Percentiles rank a stretch among this genome's conserved stretches.
Evolutionary conservation across 495 filamentous ascomycete genomes (phyloP).

Genomic region (Lophiostoma macrostomum): DNA sequence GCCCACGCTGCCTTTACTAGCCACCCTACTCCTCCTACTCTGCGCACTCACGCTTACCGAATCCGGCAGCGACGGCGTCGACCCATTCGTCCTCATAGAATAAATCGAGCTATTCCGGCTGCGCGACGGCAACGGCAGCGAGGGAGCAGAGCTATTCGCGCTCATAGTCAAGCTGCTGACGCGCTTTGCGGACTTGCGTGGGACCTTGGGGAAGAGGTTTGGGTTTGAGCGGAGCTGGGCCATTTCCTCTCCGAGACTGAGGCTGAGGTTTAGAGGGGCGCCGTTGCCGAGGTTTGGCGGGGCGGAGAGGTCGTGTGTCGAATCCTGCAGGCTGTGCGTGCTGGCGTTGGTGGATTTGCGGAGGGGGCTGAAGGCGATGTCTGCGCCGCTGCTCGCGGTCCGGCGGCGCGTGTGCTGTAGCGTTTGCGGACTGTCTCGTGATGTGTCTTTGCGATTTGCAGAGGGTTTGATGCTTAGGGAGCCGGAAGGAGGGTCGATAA

Average conservation of each 20-base stretch:
- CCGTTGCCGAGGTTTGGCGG: neutral
- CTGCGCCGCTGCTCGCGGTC: conserved; percentile 28
- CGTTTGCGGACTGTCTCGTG: neutral
- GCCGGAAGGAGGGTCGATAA: conserved; percentile 12
- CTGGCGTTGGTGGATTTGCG: neutral
- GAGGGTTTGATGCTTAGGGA: conserved; percentile 18
- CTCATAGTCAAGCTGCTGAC: neutral
- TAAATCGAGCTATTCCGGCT: neutral
- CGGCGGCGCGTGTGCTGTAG: conserved; percentile 24
- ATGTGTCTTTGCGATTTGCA: neutral
- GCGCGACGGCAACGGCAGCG: too few relatives aligned
- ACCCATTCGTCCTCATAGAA: neutral
- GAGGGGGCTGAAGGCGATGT: conserved; percentile 14
- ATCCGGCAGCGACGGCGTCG: neutral
- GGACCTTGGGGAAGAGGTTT: too few relatives aligned
- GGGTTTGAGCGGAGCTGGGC: too few relatives aligned
- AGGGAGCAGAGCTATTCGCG: neutral
- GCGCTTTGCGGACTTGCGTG: too few relatives aligned
- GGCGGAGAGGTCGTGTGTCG: conserved; percentile 3
- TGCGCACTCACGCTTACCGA: neutral
- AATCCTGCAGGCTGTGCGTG: neutral
- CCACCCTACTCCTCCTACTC: conserved; percentile 22
- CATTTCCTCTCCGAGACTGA: too few relatives aligned
- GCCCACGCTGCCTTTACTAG: conserved; percentile 11
- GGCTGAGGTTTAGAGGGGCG: too few relatives aligned